Evolutionary conservation across 1,139 yeast species (phyloP), one percentile per base, ranked within the genome.

Genomic region (Zygoascus meyerae): DNA sequence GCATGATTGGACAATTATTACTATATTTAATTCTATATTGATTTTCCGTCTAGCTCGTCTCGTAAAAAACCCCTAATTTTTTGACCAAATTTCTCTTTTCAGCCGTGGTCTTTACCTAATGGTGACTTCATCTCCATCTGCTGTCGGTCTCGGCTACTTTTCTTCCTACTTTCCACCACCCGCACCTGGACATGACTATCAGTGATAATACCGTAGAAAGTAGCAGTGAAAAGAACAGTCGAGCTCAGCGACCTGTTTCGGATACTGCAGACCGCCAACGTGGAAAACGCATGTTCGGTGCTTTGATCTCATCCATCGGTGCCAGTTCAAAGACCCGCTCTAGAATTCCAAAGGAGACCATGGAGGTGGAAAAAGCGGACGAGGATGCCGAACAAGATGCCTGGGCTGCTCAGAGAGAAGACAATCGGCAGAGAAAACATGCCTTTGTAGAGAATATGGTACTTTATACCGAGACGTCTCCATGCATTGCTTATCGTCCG

Each of bases 281-380:
- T 17, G 14, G 38, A 21, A 45, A 35, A 29, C 47, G 54, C 3
- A 34, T 51, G 42, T 43, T 51, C 33, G 54, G 54, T 30, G 45
- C 42, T 14, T 29, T 51, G 32, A n/a, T 51, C 5, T 46, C 52
- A 10, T 36, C 51, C 5, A 30, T 49, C 26, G 46, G 45, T 15
- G 37, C 36, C 34, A 40, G 17, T 17, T 12, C 9, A 3, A 18
- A 17, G 21, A 21, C 31, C 15, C 34, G 15, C 35, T 21, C 26
- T 7, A 21, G 40, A 38, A 18, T 15, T 30, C 45, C 32, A 12
- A 37, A 28, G 37, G 36, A 40, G 30, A 26, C 37, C n/a, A 33
- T 31, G 14, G 35, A 40, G 43, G 29, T 14, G 17, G 42, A 32
- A 8, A 21, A 34, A 14, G 32, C 36, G 15, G 35, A 30, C 33